These are phyloP conservation scores for Graphiopsis chlorocephala DNA, from an alignment of 2,329 filamentous ascomycete genomes.

Conservation along the genomic window DNA sequence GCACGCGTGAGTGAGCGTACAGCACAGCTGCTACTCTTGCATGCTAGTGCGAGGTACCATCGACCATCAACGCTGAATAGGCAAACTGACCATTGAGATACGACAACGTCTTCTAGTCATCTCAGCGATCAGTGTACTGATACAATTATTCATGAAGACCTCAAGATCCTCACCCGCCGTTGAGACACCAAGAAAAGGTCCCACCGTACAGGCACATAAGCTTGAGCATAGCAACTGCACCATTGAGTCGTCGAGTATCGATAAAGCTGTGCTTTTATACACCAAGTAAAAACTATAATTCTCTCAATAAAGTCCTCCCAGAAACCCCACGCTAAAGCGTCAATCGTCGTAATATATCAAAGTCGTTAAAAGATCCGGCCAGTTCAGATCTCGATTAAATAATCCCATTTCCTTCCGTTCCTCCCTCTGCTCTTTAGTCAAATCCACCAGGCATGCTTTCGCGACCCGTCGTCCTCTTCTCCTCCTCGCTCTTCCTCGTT, in stretches of 20 bases:
- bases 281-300: not conserved
- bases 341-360: not conserved
- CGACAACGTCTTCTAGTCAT: too few relatives aligned
- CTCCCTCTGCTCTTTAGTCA: conserved; percentile 21
- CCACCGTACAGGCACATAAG: too few relatives aligned
- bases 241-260: not conserved
- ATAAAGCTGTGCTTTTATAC: not conserved
- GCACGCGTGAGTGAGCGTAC: too few relatives aligned
- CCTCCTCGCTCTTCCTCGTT: conserved; percentile 19
- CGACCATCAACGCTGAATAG: too few relatives aligned
- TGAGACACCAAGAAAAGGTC: too few relatives aligned
- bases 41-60: too few relatives aligned
- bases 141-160: too few relatives aligned
- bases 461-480: conserved; percentile 15
- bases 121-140: too few relatives aligned
- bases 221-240: too few relatives aligned
- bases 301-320: not conserved
- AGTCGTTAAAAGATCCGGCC: not conserved
- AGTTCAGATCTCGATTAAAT: not conserved
- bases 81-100: too few relatives aligned
- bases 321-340: not conserved
- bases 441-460: conserved; percentile 34
- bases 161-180: too few relatives aligned
- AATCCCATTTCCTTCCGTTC: not conserved
- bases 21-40: too few relatives aligned